A percentile compares a stretch with the other conserved stretches of the same genome.
Conservation (phyloP, 129 eudicot genomes). For the Artemisia argyi region DNA sequence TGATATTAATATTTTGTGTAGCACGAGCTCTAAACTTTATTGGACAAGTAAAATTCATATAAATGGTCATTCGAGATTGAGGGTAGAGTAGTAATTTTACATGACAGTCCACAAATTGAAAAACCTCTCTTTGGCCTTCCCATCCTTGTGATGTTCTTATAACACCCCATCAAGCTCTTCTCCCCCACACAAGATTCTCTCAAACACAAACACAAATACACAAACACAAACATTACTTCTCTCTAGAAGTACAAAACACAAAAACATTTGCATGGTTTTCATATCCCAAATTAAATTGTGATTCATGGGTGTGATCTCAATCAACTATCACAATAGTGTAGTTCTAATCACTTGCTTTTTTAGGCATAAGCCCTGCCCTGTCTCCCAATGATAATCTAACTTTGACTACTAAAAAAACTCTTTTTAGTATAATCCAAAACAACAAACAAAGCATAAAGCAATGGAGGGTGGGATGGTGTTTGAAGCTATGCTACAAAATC, state of each 20-base stretch:
- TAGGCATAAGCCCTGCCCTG: conserved; percentile 57
- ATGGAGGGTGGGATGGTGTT: conserved; percentile 56
- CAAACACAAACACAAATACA: not conserved
- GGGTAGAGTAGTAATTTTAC: conserved; percentile 35
- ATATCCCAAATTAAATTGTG: conserved; percentile 34
- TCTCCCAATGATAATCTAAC: conserved; percentile 31
- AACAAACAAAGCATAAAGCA: not conserved
- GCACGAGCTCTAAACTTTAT: not conserved
- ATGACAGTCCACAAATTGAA: conserved; percentile 26
- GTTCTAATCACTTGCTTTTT: conserved; percentile 59
- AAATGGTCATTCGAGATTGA: conserved; percentile 3
- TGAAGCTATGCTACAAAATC: conserved; percentile 55
- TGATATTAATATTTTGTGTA: not conserved
- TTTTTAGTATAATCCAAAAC: not conserved
- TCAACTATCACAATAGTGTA: conserved; percentile 47
- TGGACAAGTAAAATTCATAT: not conserved
- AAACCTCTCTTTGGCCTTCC: conserved; percentile 25
- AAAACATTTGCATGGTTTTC: conserved; percentile 34
- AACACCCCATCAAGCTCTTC: conserved; percentile 45
- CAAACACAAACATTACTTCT: not conserved
- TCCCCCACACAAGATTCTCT: conserved; percentile 40
- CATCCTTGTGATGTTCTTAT: conserved; percentile 32
- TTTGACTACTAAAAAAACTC: conserved; percentile 17
- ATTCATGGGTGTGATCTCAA: conserved; percentile 56
- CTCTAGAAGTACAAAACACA: conserved; percentile 14